These are phyloP conservation scores for Cadophora sp. DNA, from an alignment of 2,329 filamentous ascomycete species.

Conservation along the genomic window DNA sequence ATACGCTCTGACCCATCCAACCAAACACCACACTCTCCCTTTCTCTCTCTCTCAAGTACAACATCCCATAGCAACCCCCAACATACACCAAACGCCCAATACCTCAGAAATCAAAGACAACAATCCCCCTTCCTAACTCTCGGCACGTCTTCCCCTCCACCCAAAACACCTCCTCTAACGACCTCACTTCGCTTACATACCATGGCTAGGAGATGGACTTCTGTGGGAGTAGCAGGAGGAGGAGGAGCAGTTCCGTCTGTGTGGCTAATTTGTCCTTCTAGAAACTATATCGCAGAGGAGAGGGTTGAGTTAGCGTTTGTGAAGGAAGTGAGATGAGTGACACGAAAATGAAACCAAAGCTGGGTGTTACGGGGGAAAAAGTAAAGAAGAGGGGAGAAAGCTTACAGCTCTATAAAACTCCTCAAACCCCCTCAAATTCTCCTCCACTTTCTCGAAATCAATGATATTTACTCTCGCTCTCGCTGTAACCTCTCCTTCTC, in stretches of 20 bases:
- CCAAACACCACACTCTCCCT: too few species aligned
- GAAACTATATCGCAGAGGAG: too few species aligned
- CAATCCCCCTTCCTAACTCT: not conserved
- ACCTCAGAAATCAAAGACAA: not conserved
- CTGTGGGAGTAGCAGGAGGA: slow-evolving; percentile 19
- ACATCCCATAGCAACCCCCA: too few species aligned
- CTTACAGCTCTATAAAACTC: slow-evolving; percentile 25
- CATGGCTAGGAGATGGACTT: slow-evolving; percentile 33
- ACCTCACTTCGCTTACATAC: slow-evolving; percentile 28
- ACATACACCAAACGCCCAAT: too few species aligned
- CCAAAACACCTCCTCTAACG: not conserved
- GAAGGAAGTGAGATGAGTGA: too few species aligned
- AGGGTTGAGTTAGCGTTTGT: too few species aligned
- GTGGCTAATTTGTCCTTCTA: too few species aligned
- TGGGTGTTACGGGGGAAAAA: too few species aligned
- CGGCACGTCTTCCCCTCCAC: not conserved
- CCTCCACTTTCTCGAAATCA: slow-evolving; percentile 29
- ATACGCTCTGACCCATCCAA: too few species aligned
- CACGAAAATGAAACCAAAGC: too few species aligned
- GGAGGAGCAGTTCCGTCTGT: too few species aligned
- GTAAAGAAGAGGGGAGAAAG: not conserved
- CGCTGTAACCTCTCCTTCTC: not conserved
- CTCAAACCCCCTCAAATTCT: slow-evolving; percentile 28
- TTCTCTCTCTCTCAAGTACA: too few species aligned
- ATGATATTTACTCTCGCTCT: not conserved